Conservation (phyloP, 495 filamentous ascomycete species). For the Xylaria cubensis region DNA sequence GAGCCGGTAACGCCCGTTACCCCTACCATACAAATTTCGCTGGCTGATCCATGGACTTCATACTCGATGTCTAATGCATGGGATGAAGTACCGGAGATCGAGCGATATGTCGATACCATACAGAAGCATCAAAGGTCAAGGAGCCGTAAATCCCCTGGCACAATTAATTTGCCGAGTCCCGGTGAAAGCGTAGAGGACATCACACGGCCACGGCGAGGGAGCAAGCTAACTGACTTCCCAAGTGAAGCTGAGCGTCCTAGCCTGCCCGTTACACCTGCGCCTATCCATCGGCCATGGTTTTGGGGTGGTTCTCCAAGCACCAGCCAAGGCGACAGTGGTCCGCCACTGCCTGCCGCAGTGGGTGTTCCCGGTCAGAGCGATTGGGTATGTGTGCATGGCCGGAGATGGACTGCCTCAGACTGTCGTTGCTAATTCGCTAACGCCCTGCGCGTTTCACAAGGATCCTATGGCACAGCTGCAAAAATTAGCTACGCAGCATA, state of each 20-base stretch:
- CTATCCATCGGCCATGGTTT: slow-evolving; percentile 58
- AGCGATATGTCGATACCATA: slow-evolving; percentile 75
- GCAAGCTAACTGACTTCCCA: slow-evolving; percentile 84
- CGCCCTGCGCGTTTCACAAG: slow-evolving; percentile 58
- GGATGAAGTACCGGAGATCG: slow-evolving; percentile 85
- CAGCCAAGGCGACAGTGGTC: slow-evolving; percentile 59
- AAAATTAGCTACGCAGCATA: slow-evolving; percentile 69
- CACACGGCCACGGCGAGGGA: slow-evolving; percentile 55
- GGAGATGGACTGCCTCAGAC: slow-evolving; percentile 56
- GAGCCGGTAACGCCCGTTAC: slow-evolving; percentile 56
- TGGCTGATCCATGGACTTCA: slow-evolving; percentile 68
- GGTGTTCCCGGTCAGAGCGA: slow-evolving; percentile 84
- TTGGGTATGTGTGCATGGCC: slow-evolving; percentile 80
- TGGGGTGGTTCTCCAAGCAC: slow-evolving; percentile 51
- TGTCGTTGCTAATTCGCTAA: slow-evolving; percentile 67
- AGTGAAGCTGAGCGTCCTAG: slow-evolving; percentile 82
- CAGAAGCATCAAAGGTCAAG: slow-evolving; percentile 67
- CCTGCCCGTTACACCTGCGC: slow-evolving; percentile 89
- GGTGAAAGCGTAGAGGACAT: slow-evolving; percentile 35
- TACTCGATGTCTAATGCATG: slow-evolving; percentile 76
- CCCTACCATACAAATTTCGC: slow-evolving; percentile 50
- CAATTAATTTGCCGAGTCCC: slow-evolving; percentile 14
- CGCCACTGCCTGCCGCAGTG: slow-evolving; percentile 71
- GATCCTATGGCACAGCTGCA: slow-evolving; percentile 74
- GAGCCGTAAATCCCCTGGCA: slow-evolving; percentile 44